phyloP scores from a whole-genome alignment of 768 basidiomycete genomes.

The Cystobasidium tubakii region DNA sequence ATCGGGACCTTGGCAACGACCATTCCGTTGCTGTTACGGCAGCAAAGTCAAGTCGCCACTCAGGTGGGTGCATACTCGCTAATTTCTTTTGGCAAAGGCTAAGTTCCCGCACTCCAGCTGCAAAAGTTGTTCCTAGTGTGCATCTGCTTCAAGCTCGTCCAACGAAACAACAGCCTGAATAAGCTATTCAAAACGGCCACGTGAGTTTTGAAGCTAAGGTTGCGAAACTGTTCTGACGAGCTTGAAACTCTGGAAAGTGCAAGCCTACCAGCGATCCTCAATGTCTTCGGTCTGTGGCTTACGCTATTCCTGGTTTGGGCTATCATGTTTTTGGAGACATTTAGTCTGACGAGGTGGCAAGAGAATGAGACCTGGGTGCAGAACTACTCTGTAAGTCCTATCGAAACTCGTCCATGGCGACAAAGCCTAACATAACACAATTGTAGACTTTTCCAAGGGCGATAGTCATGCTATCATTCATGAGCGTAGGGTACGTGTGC shows the following conservation, averaged over 20 bases:
- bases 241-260: slow-evolving; percentile 55
- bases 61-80: slow-evolving; percentile 49
- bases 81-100: background rate
- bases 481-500: slow-evolving; percentile 76
- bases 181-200: slow-evolving; percentile 93
- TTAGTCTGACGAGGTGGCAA: slow-evolving; percentile 81
- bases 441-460: slow-evolving; percentile 65
- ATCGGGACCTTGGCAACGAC: slow-evolving; percentile 78
- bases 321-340: slow-evolving; percentile 81
- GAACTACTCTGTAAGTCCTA: slow-evolving; percentile 59
- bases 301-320: slow-evolving; percentile 85
- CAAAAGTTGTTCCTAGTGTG: slow-evolving; percentile 88
- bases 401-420: background rate
- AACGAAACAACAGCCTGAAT: slow-evolving; percentile 77
- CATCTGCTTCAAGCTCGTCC: slow-evolving; percentile 89
- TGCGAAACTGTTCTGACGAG: slow-evolving; percentile 10
- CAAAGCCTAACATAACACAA: too few relatives aligned
- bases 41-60: slow-evolving; percentile 52
- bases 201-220: slow-evolving; percentile 54
- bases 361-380: slow-evolving; percentile 61
- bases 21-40: slow-evolving; percentile 59
- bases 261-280: slow-evolving; percentile 76
- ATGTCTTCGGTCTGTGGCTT: slow-evolving; percentile 78
- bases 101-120: slow-evolving; percentile 56
- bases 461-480: slow-evolving; percentile 82